Conservation (phyloP, 2,329 filamentous ascomycete species). For the Colletotrichum cuscutae region DNA sequence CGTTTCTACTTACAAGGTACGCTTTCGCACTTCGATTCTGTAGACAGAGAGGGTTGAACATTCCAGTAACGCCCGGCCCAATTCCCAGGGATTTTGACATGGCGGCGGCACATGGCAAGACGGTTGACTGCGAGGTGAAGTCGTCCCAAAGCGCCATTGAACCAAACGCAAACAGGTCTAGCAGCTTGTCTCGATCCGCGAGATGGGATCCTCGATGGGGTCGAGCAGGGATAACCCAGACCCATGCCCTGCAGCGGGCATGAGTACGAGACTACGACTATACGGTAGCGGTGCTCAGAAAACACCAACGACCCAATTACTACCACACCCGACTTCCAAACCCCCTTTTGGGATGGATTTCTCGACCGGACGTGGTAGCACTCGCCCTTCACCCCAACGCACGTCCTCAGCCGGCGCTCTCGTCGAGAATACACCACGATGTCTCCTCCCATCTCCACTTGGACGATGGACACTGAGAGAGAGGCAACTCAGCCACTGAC, state of each 20-base stretch:
- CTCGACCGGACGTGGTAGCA: conserved; percentile 9
- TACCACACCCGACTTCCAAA: conserved; percentile 19
- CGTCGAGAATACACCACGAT: neutral
- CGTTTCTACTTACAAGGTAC: conserved; percentile 9
- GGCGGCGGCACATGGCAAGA: neutral
- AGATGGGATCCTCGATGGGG: conserved; percentile 14
- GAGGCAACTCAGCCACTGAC: conserved; percentile 24
- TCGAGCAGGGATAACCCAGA: conserved; percentile 12
- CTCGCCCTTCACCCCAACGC: neutral
- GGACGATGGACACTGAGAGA: neutral
- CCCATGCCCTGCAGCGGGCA: conserved; percentile 12
- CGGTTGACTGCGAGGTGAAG: neutral
- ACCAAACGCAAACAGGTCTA: conserved; percentile 28
- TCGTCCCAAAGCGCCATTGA: neutral
- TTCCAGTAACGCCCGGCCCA: neutral
- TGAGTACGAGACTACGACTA: conserved; percentile 3
- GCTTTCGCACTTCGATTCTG: conserved; percentile 8
- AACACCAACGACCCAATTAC: neutral
- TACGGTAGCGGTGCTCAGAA: conserved; percentile 21
- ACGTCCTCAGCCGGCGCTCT: conserved; percentile 22
- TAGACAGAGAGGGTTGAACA: neutral
- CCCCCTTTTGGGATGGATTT: neutral
- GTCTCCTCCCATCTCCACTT: conserved; percentile 30
- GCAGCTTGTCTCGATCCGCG: conserved; percentile 24
- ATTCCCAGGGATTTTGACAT: conserved; percentile 11